Conservation (phyloP, 176 grass and related monocot species). For the Avena sativa region DNA sequence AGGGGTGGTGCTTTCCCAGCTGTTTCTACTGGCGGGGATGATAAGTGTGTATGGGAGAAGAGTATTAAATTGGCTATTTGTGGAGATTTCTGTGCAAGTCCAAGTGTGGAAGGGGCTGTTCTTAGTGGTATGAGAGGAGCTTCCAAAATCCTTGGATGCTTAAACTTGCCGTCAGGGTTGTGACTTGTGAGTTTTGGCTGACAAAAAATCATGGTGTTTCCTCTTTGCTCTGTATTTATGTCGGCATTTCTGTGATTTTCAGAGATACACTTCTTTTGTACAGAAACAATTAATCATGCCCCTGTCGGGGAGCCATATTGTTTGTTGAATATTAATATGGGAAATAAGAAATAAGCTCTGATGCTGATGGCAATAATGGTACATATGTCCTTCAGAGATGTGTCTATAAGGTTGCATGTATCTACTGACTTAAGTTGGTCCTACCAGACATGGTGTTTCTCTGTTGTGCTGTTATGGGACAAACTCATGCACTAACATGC, state of each 20-base stretch:
- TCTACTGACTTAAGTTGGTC: neutral
- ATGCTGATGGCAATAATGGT: neutral
- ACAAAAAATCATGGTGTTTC: neutral
- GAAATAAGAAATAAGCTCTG: constrained; percentile 38
- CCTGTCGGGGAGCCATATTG: neutral
- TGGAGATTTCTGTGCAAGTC: constrained; percentile 86
- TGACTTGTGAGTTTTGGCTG: constrained; percentile 58
- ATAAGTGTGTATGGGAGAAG: constrained; percentile 84
- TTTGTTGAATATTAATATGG: constrained; percentile 32
- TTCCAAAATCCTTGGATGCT: constrained; percentile 75
- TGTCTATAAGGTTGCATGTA: neutral
- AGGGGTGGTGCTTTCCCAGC: constrained; percentile 86
- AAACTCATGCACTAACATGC: neutral
- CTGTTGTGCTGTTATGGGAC: neutral
- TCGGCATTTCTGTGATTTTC: neutral
- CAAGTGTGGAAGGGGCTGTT: constrained; percentile 79
- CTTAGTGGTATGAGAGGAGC: constrained; percentile 80
- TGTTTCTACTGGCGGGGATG: constrained; percentile 59
- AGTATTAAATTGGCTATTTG: constrained; percentile 72
- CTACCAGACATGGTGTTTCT: neutral
- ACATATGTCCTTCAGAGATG: neutral
- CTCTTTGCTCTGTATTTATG: constrained; percentile 16
- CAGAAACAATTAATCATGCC: constrained; percentile 24
- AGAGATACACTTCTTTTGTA: neutral
- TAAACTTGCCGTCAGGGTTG: constrained; percentile 58